phyloP scores from a whole-genome alignment of 208 protist species.

The Polymyxa betae region DNA sequence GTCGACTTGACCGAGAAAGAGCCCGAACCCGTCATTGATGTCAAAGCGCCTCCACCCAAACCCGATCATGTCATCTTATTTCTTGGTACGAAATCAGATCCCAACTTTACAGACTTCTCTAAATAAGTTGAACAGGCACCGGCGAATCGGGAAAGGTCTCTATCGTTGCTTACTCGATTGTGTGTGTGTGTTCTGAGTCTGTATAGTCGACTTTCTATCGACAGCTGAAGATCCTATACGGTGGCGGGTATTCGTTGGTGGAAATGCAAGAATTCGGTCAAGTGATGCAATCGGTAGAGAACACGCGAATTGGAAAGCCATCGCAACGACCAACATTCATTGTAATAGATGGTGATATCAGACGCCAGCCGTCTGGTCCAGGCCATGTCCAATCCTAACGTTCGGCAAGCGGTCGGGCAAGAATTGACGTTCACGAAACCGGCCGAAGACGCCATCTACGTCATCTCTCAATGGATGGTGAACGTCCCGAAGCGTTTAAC shows the following conservation, averaged over 20 bases:
- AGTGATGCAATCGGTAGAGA: neutral
- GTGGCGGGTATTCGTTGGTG: neutral
- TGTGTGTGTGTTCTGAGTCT: neutral
- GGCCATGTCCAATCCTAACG: neutral
- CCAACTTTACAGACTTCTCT: neutral
- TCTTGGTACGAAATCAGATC: neutral
- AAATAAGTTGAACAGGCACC: neutral
- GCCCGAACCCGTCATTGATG: neutral
- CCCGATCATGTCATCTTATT: neutral
- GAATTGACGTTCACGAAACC: neutral
- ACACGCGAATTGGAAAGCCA: neutral
- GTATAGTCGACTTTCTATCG: slow-evolving; percentile 29
- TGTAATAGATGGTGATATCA: slow-evolving; percentile 13
- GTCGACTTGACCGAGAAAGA: neutral
- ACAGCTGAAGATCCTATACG: slow-evolving; percentile 19
- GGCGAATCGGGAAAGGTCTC: neutral
- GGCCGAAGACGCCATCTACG: neutral
- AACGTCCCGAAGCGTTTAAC: neutral
- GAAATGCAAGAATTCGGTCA: neutral
- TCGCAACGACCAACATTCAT: neutral
- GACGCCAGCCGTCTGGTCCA: neutral
- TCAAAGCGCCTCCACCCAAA: neutral
- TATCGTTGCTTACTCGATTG: neutral
- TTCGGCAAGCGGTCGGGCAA: neutral
- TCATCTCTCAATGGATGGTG: slow-evolving; percentile 10